phyloP scores from a whole-genome alignment of 495 filamentous ascomycete species.

The Pyrenula aspistea region DNA sequence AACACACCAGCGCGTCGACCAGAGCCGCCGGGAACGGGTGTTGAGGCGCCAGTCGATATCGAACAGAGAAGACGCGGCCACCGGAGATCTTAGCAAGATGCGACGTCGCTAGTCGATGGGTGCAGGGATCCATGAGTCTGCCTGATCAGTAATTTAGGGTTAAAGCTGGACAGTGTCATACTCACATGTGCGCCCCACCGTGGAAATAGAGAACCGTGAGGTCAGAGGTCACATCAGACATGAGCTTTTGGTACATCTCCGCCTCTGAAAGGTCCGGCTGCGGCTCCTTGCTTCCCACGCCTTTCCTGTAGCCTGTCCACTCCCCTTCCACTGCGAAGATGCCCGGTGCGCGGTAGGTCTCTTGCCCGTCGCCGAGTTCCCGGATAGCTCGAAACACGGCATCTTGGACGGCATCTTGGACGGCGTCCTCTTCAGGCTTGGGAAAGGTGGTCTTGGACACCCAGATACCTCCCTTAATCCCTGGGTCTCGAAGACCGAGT shows the following conservation, averaged over 20 bases:
- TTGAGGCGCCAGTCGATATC: slow-evolving; percentile 84
- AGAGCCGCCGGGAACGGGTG: slow-evolving; percentile 72
- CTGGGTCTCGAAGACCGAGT: slow-evolving; percentile 46
- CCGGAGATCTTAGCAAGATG: slow-evolving; percentile 36
- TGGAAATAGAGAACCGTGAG: slow-evolving; percentile 77
- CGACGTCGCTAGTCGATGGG: slow-evolving; percentile 38
- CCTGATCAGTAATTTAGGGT: slow-evolving; percentile 3
- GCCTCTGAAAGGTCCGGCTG: slow-evolving; percentile 51
- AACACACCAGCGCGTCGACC: slow-evolving; percentile 71
- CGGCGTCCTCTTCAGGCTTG: slow-evolving; percentile 37
- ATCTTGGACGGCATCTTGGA: slow-evolving; percentile 30
- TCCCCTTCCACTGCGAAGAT: slow-evolving; percentile 60
- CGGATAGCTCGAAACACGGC: slow-evolving; percentile 52
- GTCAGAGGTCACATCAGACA: slow-evolving; percentile 53
- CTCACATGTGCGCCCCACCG: slow-evolving; percentile 69
- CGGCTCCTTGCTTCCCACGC: slow-evolving; percentile 38
- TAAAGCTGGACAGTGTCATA: background rate
- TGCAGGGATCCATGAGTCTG: slow-evolving; percentile 62
- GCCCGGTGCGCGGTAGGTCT: slow-evolving; percentile 38
- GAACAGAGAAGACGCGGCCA: slow-evolving; percentile 58
- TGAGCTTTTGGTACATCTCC: slow-evolving; percentile 60
- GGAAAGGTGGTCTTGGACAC: slow-evolving; percentile 53
- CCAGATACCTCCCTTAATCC: slow-evolving; percentile 73
- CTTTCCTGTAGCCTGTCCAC: slow-evolving; percentile 67
- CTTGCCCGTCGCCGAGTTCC: slow-evolving; percentile 33